Evolutionary conservation across 1,139 yeast genomes (phyloP).

Genomic region (Taphrina wiesneri): DNA sequence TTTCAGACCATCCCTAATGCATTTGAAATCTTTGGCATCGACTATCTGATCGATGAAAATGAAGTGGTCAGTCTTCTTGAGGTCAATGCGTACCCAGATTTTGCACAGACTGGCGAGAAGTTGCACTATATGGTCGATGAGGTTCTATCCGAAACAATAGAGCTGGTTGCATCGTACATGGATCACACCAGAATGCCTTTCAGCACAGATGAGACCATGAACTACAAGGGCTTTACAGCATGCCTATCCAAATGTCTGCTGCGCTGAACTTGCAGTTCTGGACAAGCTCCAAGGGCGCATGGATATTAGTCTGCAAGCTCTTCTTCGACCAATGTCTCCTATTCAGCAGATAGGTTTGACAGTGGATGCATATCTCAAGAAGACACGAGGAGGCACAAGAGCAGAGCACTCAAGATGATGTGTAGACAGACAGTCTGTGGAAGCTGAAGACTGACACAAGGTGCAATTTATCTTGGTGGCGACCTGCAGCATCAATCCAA

Average conservation of each 20-base stretch:
- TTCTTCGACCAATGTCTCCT: no score
- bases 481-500: no score
- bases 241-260: background rate
- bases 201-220: background rate
- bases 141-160: constrained; percentile 43
- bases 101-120: constrained; percentile 86
- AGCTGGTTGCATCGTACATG: constrained; percentile 37
- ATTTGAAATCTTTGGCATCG: constrained; percentile 84
- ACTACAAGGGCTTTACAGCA: constrained; percentile 1
- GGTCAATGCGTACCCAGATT: constrained; percentile 92
- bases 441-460: background rate
- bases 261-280: background rate
- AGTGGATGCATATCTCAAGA: no score
- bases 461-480: background rate
- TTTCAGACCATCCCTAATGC: constrained; percentile 86
- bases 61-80: constrained; percentile 66
- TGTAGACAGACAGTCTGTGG: no score
- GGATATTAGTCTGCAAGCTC: no score
- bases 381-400: no score
- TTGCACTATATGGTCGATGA: constrained; percentile 61
- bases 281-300: no score
- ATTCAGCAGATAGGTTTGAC: no score
- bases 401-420: background rate
- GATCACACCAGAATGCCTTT: background rate
- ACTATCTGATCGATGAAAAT: constrained; percentile 68